Evolutionary conservation across 2,329 filamentous ascomycete genomes (phyloP).

Genomic region (Colletotrichum noveboracense): DNA sequence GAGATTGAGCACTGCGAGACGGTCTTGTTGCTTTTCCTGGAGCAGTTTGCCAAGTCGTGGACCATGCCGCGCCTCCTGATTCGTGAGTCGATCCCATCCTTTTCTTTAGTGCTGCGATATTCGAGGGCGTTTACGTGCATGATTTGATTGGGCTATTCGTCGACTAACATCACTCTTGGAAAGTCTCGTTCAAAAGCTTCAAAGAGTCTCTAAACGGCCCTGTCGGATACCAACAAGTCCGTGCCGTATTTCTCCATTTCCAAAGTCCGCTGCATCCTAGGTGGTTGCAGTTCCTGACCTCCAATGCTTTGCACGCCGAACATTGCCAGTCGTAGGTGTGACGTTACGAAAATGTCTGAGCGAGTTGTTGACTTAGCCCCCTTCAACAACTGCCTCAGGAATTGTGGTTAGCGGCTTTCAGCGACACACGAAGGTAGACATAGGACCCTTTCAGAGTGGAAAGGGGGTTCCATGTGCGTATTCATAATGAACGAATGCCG

Average conservation of each 20-base stretch:
- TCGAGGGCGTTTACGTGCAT: not conserved
- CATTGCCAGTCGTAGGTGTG: not conserved
- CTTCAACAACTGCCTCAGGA: too few relatives aligned
- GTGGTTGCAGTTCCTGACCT: slow-evolving; percentile 22
- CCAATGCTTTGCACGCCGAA: not conserved
- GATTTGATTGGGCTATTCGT: fast-evolving
- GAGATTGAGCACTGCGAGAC: slow-evolving; percentile 8
- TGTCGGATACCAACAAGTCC: slow-evolving; percentile 10
- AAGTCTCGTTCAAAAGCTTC: not conserved
- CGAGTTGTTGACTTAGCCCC: too few relatives aligned
- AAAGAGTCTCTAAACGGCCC: not conserved
- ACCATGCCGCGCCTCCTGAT: slow-evolving; percentile 19
- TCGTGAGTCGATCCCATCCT: not conserved
- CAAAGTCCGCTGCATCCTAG: slow-evolving; percentile 22
- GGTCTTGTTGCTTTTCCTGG: slow-evolving; percentile 11
- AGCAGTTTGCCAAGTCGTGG: slow-evolving; percentile 21
- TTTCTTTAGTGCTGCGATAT: not conserved
- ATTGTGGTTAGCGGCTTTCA: too few relatives aligned
- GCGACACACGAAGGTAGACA: not conserved
- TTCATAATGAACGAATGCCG: not conserved
- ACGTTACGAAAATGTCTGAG: not conserved
- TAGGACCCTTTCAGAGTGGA: not conserved
- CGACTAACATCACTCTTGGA: not conserved
- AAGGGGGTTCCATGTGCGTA: not conserved
- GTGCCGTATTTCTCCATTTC: slow-evolving; percentile 13